Base-by-base conservation (phyloP, 106 monocot species). In the Amphibolis antarctica region DNA sequence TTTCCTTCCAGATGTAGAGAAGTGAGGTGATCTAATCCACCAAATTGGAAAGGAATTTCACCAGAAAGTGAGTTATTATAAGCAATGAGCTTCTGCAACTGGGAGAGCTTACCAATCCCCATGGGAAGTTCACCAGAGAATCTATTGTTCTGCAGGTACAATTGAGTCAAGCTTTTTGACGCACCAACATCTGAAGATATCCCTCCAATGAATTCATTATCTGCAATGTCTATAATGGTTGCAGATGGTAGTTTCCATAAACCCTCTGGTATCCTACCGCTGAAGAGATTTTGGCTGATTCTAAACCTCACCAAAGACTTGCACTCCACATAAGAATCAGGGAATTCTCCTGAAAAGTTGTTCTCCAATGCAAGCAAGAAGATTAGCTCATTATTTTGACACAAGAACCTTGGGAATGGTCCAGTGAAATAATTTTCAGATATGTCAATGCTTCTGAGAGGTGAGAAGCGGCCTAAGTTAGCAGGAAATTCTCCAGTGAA, bases 381-480 rank as follows among this genome's bases (percentile, higher is more conserved):
- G 28, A 79, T 60, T 22, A 89, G 64, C 6, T 75, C 76, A 15
- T 67, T 75, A 65, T 69, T 81, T 62, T 76, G 74, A 73, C 93
- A 93, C 53, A 93, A 55, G 57, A 78, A 86, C 31, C 60, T 67
- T 23, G 93, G 93, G 55, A 93, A 86, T 0, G 66, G 54, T 3
- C 93, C 93, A 0, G 79, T 67, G 73, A 93, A 85, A 0, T 67
- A 69, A 57, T 93, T 93, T 66, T 89, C 88, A 2, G 88, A 93
- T 66, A 93, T 89, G 68, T 93, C 93, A n/a, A 93, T 24, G 42
- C 67, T 75, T 28, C 74, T 75, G 15, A 93, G 80, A 5, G 76
- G 83, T 11, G 89, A 75, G 72, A 65, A 89, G 25, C 80, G 75
- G 10, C 93, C 93, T 10, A 93, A 53, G 25, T 77, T 71, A 12